Evolutionary conservation across 371 early-diverging fungal genomes (phyloP).

Genomic region (Mucor irregularis): DNA sequence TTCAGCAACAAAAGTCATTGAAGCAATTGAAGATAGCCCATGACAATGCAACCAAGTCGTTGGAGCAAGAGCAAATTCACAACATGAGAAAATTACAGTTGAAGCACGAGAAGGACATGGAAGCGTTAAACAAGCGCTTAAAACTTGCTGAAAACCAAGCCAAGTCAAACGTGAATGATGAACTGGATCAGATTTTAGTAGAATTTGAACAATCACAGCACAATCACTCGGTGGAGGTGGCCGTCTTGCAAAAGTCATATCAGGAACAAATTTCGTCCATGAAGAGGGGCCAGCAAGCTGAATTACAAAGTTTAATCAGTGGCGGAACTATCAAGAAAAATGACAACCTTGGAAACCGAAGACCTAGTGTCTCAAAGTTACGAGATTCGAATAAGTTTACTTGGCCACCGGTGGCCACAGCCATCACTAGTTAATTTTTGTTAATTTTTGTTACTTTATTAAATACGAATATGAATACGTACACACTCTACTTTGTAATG

Average conservation of each 20-base stretch:
- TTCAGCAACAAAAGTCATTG: conserved; percentile 39
- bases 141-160: conserved; percentile 36
- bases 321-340: background rate
- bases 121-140: conserved; percentile 29
- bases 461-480: too few species aligned
- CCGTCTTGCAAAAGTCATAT: conserved; percentile 37
- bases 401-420: too few species aligned
- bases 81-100: conserved; percentile 25
- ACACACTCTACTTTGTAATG: too few species aligned
- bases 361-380: background rate
- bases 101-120: conserved; percentile 30
- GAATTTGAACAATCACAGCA: conserved; percentile 57
- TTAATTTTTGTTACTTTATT: too few species aligned
- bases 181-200: conserved; percentile 42
- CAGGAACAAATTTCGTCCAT: conserved; percentile 39
- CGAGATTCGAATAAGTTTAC: background rate
- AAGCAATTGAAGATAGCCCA: conserved; percentile 33
- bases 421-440: too few species aligned
- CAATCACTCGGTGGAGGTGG: conserved; percentile 41
- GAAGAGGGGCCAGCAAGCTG: conserved; percentile 31
- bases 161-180: conserved; percentile 41
- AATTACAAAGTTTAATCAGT: background rate
- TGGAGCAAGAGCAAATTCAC: conserved; percentile 37
- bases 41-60: conserved; percentile 27
- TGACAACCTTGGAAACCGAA: background rate